These are phyloP conservation scores for Kurtzmaniella quercitrusa DNA, from an alignment of 1,139 yeast genomes.

Conservation along the genomic window DNA sequence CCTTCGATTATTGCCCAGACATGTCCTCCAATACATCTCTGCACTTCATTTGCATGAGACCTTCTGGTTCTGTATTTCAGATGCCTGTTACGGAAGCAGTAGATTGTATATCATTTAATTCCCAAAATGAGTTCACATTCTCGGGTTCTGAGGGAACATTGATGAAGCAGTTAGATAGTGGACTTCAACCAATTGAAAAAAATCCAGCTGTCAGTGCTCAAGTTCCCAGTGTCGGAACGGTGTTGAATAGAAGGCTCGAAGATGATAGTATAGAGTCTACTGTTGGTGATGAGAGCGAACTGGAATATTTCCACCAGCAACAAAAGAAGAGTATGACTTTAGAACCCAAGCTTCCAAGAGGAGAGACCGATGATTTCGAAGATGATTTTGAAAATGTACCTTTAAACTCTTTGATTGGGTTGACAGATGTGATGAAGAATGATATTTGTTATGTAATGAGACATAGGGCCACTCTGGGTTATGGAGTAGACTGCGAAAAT, in stretches of 20 bases:
- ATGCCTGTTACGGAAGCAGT: constrained; percentile 74
- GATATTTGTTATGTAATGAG: constrained; percentile 69
- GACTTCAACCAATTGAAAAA: not conserved
- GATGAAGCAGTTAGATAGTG: constrained; percentile 33
- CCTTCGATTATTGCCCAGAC: constrained; percentile 79
- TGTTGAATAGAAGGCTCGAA: constrained; percentile 13
- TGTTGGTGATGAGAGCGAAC: constrained; percentile 26
- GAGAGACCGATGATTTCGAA: constrained; percentile 21
- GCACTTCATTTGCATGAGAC: constrained; percentile 77
- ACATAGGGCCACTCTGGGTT: constrained; percentile 67
- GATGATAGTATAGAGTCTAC: constrained; percentile 22
- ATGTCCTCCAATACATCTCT: constrained; percentile 41
- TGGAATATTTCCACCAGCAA: constrained; percentile 9
- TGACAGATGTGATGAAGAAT: constrained; percentile 43
- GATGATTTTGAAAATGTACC: constrained; percentile 27
- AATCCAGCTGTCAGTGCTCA: not conserved
- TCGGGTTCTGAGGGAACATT: constrained; percentile 61
- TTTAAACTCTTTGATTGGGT: constrained; percentile 28
- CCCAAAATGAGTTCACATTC: constrained; percentile 65
- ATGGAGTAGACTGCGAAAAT: constrained; percentile 63
- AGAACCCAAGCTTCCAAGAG: constrained; percentile 6
- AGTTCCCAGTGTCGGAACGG: constrained; percentile 11
- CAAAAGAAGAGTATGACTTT: constrained; percentile 4
- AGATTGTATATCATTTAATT: constrained; percentile 60
- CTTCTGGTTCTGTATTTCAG: constrained; percentile 80